Conservation (phyloP, 129 eudicot species). For the Flaveria robusta region DNA sequence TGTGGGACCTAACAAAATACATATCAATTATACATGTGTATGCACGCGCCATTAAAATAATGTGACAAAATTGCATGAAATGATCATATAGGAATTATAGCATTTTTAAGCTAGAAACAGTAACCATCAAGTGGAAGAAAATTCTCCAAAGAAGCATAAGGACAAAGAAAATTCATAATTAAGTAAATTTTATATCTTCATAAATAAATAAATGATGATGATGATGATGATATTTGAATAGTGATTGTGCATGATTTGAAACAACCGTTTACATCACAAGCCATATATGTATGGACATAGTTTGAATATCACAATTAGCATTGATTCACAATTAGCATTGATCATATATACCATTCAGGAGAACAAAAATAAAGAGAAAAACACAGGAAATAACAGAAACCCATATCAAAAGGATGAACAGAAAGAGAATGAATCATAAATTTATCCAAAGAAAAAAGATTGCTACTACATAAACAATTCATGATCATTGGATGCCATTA, state of each 20-base stretch:
- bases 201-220: background rate
- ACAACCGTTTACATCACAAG: background rate
- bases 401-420: background rate
- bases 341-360: background rate
- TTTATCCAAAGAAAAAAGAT: background rate
- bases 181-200: background rate
- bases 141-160: conserved; percentile 18
- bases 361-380: background rate
- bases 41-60: background rate
- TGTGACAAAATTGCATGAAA: conserved; percentile 22
- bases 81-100: background rate
- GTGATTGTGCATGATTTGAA: conserved; percentile 11
- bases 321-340: too few species aligned
- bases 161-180: background rate
- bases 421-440: conserved; percentile 4
- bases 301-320: conserved; percentile 2
- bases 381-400: conserved; percentile 13
- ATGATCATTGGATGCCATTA: background rate
- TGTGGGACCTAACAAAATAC: conserved; percentile 54
- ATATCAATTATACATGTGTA: background rate
- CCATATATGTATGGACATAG: conserved; percentile 14
- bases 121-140: conserved; percentile 29
- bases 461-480: background rate
- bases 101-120: conserved; percentile 16
- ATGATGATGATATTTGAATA: conserved; percentile 10